phyloP scores from a whole-genome alignment of 192 early-diverging fungal species.

The Kappamyces sp. region DNA sequence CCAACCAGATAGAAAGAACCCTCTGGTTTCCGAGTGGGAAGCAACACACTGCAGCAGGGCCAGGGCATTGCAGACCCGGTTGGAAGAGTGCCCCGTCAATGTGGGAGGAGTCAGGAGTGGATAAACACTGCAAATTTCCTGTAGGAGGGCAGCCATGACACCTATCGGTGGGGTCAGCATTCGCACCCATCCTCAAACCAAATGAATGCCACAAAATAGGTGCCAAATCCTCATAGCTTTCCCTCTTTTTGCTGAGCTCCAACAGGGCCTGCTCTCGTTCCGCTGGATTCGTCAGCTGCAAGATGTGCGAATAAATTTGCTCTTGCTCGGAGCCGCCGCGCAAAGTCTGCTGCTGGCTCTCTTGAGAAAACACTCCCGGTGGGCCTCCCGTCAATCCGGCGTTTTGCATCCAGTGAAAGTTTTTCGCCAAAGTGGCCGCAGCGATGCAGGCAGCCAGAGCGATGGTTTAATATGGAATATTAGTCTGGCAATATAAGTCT shows the following conservation, averaged over 20 bases:
- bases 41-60: slow-evolving; percentile 95
- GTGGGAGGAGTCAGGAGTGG: slow-evolving; percentile 81
- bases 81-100: slow-evolving; percentile 80
- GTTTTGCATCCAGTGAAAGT: too few relatives aligned
- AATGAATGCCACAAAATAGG: slow-evolving; percentile 97
- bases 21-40: slow-evolving; percentile 84
- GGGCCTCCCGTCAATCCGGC: too few relatives aligned
- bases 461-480: too few relatives aligned
- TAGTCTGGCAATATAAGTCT: too few relatives aligned
- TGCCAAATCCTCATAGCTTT: slow-evolving; percentile 92
- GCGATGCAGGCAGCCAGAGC: too few relatives aligned
- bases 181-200: slow-evolving; percentile 47
- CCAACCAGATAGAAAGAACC: slow-evolving; percentile 70
- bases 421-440: too few relatives aligned
- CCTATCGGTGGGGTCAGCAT: slow-evolving; percentile 48
- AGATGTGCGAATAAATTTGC: slow-evolving; percentile 80
- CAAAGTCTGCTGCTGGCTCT: too few relatives aligned
- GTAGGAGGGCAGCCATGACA: slow-evolving; percentile 88
- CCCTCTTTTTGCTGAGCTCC: slow-evolving; percentile 88
- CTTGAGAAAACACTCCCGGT: too few relatives aligned
- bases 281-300: slow-evolving; percentile 72
- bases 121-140: slow-evolving; percentile 96
- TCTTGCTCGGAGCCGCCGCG: too few relatives aligned
- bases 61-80: slow-evolving; percentile 94
- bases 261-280: slow-evolving; percentile 82